These are phyloP conservation scores for Candida smagusa DNA, from an alignment of 1,139 yeast genomes.

Conservation along the genomic window DNA sequence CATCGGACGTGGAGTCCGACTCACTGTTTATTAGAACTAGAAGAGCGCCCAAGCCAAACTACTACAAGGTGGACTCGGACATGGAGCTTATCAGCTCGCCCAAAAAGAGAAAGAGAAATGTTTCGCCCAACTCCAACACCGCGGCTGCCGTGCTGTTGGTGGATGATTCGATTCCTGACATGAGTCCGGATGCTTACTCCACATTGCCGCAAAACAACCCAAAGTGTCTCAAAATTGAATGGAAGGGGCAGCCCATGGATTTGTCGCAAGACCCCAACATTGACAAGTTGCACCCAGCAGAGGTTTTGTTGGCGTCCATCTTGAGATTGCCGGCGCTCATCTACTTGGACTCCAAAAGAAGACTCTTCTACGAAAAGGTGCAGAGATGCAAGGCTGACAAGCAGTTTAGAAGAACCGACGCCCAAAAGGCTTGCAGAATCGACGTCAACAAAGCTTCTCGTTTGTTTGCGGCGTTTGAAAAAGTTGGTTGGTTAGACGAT, in stretches of 20 bases:
- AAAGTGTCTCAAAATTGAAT: constrained; percentile 80
- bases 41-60: constrained; percentile 38
- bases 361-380: constrained; percentile 87
- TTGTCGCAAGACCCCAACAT: constrained; percentile 71
- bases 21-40: constrained; percentile 58
- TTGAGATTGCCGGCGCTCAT: constrained; percentile 83
- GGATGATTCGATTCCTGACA: constrained; percentile 67
- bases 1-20: constrained; percentile 29
- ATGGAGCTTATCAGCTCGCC: constrained; percentile 14
- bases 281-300: constrained; percentile 83
- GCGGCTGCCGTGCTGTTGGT: constrained; percentile 45
- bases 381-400: constrained; percentile 67
- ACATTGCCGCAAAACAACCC: constrained; percentile 64
- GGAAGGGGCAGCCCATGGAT: constrained; percentile 99
- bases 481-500: constrained; percentile 89
- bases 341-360: constrained; percentile 86
- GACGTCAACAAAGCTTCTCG: constrained; percentile 96
- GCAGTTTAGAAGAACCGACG: constrained; percentile 94
- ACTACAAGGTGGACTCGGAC: constrained; percentile 8
- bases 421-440: constrained; percentile 95
- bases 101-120: constrained; percentile 36
- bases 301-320: constrained; percentile 81
- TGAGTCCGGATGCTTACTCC: constrained; percentile 59
- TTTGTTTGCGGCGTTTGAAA: constrained; percentile 87
- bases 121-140: constrained; percentile 30